A percentile compares a stretch with the other conserved stretches of the same genome.
Conservation (phyloP, 2,329 filamentous ascomycete genomes). For the Decorospora gaudefroyi region DNA sequence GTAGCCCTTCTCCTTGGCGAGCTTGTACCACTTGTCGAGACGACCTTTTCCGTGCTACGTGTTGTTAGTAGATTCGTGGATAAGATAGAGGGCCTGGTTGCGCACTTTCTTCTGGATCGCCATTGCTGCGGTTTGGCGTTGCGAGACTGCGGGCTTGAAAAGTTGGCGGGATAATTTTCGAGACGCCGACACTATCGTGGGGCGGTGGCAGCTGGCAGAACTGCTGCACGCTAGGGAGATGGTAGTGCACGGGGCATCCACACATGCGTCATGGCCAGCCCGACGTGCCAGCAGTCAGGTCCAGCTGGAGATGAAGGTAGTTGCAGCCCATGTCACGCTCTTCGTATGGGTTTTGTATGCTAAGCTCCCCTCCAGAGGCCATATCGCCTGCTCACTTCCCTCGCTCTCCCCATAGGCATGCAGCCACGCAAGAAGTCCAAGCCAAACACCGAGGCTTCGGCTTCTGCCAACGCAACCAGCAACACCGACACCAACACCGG, state of each 20-base stretch:
- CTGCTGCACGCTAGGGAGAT: constrained; percentile 13
- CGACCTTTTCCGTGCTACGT: constrained; percentile 86
- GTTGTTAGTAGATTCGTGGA: constrained; percentile 29
- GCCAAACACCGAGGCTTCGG: constrained; percentile 44
- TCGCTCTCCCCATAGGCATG: constrained; percentile 36
- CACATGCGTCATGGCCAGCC: constrained; percentile 28
- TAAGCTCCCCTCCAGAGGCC: constrained; percentile 24
- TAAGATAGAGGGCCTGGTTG: not conserved
- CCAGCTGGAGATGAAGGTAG: constrained; percentile 27
- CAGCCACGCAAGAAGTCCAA: constrained; percentile 51
- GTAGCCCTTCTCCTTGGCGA: constrained; percentile 98
- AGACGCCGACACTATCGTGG: constrained; percentile 14
- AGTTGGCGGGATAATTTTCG: constrained; percentile 30
- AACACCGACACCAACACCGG: constrained; percentile 10
- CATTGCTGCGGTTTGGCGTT: constrained; percentile 60
- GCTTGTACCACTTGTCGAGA: constrained; percentile 98
- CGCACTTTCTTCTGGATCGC: constrained; percentile 88
- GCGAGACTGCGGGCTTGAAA: constrained; percentile 24
- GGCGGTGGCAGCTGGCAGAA: constrained; percentile 23
- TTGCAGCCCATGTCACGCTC: constrained; percentile 6
- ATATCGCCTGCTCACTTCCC: constrained; percentile 18
- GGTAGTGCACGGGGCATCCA: constrained; percentile 15
- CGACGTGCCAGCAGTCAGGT: constrained; percentile 15
- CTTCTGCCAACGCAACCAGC: constrained; percentile 16
- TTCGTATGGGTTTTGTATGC: constrained; percentile 16